Evolutionary conservation across 2,329 filamentous ascomycete genomes (phyloP).

Genomic region (Neocucurbitaria cava): DNA sequence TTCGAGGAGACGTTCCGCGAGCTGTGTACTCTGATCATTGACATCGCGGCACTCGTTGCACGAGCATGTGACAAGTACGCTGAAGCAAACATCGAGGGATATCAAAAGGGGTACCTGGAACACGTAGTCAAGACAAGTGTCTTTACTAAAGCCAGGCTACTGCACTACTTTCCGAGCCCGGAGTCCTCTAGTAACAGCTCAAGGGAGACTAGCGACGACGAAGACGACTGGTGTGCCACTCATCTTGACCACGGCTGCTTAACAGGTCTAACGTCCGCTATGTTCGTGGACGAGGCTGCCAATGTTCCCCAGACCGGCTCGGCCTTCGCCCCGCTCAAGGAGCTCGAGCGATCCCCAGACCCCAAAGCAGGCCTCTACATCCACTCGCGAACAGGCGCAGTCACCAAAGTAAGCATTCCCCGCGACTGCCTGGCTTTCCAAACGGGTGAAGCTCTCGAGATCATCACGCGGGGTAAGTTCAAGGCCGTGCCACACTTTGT

Average conservation of each 20-base stretch:
- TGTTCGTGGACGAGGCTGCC: constrained; percentile 85
- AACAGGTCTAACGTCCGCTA: constrained; percentile 90
- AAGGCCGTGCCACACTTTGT: constrained; percentile 97
- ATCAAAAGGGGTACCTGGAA: constrained; percentile 81
- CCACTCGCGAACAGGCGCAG: constrained; percentile 78
- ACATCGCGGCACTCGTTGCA: constrained; percentile 86
- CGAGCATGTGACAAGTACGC: constrained; percentile 90
- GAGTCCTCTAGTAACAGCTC: constrained; percentile 23
- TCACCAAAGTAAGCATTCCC: constrained; percentile 92
- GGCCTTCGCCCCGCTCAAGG: constrained; percentile 63
- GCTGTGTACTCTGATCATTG: constrained; percentile 85
- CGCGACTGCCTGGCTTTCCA: constrained; percentile 93
- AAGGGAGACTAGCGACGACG: constrained; percentile 49
- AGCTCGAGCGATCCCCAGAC: constrained; percentile 80
- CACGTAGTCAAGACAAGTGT: constrained; percentile 83
- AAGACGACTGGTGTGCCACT: constrained; percentile 94
- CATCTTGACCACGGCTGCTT: constrained; percentile 92
- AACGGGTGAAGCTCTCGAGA: constrained; percentile 88
- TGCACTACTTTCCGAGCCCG: constrained; percentile 84
- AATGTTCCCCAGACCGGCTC: constrained; percentile 43
- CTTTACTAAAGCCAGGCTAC: constrained; percentile 86
- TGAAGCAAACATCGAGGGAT: constrained; percentile 76
- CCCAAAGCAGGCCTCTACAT: constrained; percentile 91
- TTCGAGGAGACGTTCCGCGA: constrained; percentile 76
- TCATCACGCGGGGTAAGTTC: constrained; percentile 90